Evolutionary conservation across 495 filamentous ascomycete genomes (phyloP), one percentile per base, ranked within the genome.

Genomic region (Hyaloscypha bicolor): DNA sequence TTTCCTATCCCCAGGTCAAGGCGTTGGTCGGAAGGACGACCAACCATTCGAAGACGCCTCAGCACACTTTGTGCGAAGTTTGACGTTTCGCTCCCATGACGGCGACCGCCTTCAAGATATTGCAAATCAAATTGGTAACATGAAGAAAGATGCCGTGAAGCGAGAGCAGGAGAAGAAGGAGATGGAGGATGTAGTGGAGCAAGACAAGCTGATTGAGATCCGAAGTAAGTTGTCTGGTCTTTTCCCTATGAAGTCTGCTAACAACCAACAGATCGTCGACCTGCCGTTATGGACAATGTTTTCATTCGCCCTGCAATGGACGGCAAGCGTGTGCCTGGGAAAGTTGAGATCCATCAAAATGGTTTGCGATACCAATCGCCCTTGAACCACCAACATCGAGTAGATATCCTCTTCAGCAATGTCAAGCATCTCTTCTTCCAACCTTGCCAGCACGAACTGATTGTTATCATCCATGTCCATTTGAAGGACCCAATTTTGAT

Each of bases 361-460:
- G 96, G 96, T 93, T 90, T 99, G 53, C 90, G 96, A 58, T 98
- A 99, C 78, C 85, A 91, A 74, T 96, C 94, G 22, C 91, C 91
- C n/a, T 84, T 92, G 60, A 89, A 90, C 73, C 87, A 87, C 35
- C 87, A 90, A 68, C 91, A 93, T 75, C 85, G 87, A 60, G 91
- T 99, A 57, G 96, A 99, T 73, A 88, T 98, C 56, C 87, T 98
- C 1, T 99, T 99, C 83, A 96, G 92, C 83, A 99, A 99, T 75
- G 90, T 99, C 75, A 96, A 96, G 77, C 95, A 98, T 74, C 85
- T 98, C 0, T 99, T 99, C 81, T 99, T 99, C 84, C 96, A 99
- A 76, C 96, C 96, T 39, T 97, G 91, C 73, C 89, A 90, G 60
- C 92, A 96, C 72, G 96, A 99, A 77, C 79, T 99, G 67, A 97